A percentile compares a stretch with the other conserved stretches of the same genome.
phyloP scores from a whole-genome alignment of 306 rosid species.

The Sophora flavescens region DNA sequence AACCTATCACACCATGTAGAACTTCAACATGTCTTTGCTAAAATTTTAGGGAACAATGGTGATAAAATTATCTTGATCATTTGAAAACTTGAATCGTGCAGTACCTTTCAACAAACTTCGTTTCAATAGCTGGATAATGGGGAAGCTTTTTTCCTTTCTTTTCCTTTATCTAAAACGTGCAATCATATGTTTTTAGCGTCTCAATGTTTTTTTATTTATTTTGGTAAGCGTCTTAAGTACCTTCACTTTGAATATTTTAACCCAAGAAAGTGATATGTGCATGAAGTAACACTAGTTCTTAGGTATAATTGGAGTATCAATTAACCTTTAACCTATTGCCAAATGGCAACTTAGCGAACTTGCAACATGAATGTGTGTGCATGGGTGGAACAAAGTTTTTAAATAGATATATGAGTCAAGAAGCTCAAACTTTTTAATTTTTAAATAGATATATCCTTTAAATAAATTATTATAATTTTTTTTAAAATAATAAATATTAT shows the following conservation, averaged over 20 bases:
- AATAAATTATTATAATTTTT: no score
- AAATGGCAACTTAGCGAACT: neutral
- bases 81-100: constrained; percentile 11
- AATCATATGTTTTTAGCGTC: constrained; percentile 37
- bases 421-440: no score
- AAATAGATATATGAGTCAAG: no score
- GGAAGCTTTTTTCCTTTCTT: constrained; percentile 23
- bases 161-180: constrained; percentile 25
- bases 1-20: constrained; percentile 25
- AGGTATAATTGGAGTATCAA: neutral
- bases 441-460: no score
- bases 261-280: constrained; percentile 6
- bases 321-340: neutral
- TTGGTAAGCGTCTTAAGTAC: neutral
- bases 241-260: neutral
- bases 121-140: constrained; percentile 29
- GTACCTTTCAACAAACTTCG: constrained; percentile 48
- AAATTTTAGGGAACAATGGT: constrained; percentile 47
- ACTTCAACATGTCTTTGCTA: constrained; percentile 46
- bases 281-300: neutral
- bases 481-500: no score
- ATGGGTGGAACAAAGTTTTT: neutral
- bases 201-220: neutral
- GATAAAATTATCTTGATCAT: constrained; percentile 42
- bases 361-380: neutral